Evolutionary conservation across 345 rosid species (phyloP).

Genomic region (Toxicodendron radicans): DNA sequence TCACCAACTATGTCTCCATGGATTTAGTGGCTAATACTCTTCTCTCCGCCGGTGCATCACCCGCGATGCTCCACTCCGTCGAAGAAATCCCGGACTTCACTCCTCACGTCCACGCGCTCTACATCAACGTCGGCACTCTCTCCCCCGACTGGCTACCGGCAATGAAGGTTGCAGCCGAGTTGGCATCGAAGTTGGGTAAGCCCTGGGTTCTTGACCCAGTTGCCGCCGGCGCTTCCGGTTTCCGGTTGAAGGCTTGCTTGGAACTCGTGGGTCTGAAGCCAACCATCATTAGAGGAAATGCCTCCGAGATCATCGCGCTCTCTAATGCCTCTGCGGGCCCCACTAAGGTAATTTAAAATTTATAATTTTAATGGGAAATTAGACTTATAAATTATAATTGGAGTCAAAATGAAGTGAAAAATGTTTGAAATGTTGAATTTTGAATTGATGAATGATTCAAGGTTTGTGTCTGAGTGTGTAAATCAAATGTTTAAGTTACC

Average conservation of each 20-base stretch:
- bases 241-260: conserved; percentile 71
- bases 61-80: conserved; percentile 81
- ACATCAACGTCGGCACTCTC: conserved; percentile 80
- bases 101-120: conserved; percentile 58
- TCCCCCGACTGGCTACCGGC: conserved; percentile 72
- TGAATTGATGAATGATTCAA: too few relatives aligned
- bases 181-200: conserved; percentile 45
- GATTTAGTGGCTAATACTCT: conserved; percentile 87
- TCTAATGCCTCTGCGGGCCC: conserved; percentile 54
- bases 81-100: conserved; percentile 80
- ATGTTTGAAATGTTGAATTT: too few relatives aligned
- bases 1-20: conserved; percentile 92
- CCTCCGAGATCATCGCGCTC: conserved; percentile 77
- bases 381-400: too few relatives aligned
- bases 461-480: too few relatives aligned
- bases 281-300: conserved; percentile 78
- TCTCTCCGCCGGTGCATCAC: conserved; percentile 85
- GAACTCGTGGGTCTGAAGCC: conserved; percentile 70
- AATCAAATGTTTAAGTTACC: too few relatives aligned
- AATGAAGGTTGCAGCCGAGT: conserved; percentile 66
- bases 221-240: conserved; percentile 75
- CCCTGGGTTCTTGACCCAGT: conserved; percentile 96
- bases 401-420: too few relatives aligned
- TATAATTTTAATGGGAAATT: too few relatives aligned
- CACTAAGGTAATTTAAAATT: conserved; percentile 46